These are phyloP conservation scores for Poronia punctata DNA, from an alignment of 495 filamentous ascomycete genomes.

Conservation along the genomic window DNA sequence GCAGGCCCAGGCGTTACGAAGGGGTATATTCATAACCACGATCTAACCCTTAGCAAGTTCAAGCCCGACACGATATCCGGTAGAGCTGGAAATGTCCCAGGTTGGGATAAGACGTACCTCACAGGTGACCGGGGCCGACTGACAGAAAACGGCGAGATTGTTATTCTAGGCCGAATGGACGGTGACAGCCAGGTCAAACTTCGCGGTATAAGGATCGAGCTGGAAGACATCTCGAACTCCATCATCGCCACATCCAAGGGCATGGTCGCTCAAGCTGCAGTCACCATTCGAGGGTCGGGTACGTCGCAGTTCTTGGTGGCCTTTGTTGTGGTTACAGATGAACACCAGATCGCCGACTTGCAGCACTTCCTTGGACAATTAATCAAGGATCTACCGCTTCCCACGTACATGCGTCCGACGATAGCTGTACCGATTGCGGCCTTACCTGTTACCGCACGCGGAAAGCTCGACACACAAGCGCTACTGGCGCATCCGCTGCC, in stretches of 20 bases:
- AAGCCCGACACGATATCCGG: constrained; percentile 18
- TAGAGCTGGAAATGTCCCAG: constrained; percentile 14
- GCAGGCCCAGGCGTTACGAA: constrained; percentile 14
- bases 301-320: neutral
- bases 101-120: constrained; percentile 22
- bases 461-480: constrained; percentile 9
- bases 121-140: constrained; percentile 33
- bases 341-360: neutral
- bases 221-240: constrained; percentile 29
- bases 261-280: constrained; percentile 25
- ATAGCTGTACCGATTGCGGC: neutral
- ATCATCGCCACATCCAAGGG: constrained; percentile 20
- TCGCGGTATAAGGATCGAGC: constrained; percentile 32
- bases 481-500: neutral
- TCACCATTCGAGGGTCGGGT: constrained; percentile 3
- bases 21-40: constrained; percentile 13
- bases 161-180: constrained; percentile 25
- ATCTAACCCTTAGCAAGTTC: constrained; percentile 19
- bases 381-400: constrained; percentile 1
- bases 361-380: neutral
- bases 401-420: constrained; percentile 8
- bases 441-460: neutral
- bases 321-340: constrained; percentile 16
- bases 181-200: constrained; percentile 36
- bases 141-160: constrained; percentile 22